These are phyloP conservation scores for Pulveroboletus sp. DNA, from an alignment of 768 basidiomycete species.

Conservation along the genomic window DNA sequence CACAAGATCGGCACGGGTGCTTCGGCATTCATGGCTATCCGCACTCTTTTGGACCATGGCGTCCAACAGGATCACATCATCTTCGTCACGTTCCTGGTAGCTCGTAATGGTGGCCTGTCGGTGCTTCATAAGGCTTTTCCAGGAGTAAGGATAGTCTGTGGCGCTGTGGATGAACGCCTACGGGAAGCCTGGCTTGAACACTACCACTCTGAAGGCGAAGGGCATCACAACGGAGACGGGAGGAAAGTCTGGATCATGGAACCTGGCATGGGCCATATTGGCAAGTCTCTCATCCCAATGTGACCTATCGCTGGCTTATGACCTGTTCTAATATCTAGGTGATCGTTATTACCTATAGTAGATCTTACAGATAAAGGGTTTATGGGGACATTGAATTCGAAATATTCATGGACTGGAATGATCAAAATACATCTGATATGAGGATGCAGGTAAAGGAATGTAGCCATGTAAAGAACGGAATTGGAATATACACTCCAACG, in stretches of 20 bases:
- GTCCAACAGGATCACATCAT: slow-evolving; percentile 80
- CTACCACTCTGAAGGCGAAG: slow-evolving; percentile 44
- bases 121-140: slow-evolving; percentile 84
- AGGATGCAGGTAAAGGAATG: slow-evolving; percentile 11
- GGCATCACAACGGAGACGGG: slow-evolving; percentile 42
- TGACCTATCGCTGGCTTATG: background rate
- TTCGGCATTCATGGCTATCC: slow-evolving; percentile 91
- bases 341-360: slow-evolving; percentile 40
- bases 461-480: slow-evolving; percentile 13
- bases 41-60: slow-evolving; percentile 90
- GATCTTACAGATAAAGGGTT: slow-evolving; percentile 8
- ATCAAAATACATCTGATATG: slow-evolving; percentile 1
- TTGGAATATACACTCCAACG: slow-evolving; percentile 15
- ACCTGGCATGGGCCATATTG: slow-evolving; percentile 88
- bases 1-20: slow-evolving; percentile 88
- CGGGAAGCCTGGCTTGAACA: slow-evolving; percentile 69
- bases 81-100: slow-evolving; percentile 86
- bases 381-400: too few relatives aligned
- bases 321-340: slow-evolving; percentile 21
- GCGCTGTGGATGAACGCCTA: slow-evolving; percentile 75
- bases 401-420: slow-evolving; percentile 5
- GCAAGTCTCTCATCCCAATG: slow-evolving; percentile 34
- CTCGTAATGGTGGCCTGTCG: slow-evolving; percentile 73
- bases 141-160: slow-evolving; percentile 75
- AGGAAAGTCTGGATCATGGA: slow-evolving; percentile 79